Evolutionary conservation across 1,284 basidiomycete genomes (phyloP), one percentile per base, ranked within the genome.

Genomic region (Ganoderma lingzhi): DNA sequence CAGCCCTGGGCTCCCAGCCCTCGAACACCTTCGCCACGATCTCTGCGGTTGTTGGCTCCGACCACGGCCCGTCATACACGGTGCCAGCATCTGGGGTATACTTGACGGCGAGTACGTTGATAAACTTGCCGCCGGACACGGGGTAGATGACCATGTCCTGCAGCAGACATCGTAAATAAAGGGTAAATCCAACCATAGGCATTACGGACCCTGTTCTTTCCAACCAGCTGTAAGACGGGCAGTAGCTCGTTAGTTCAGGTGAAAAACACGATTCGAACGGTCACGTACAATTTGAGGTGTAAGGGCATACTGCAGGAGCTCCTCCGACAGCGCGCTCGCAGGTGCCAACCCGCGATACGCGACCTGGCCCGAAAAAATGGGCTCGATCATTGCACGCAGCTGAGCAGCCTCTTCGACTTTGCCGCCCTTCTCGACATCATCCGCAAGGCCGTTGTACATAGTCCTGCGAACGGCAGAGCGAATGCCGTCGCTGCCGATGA

Each of bases 401-500:
- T 32, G 55, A 2, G 14, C 35, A 0, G 67, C 67, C 3, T 64
- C 63, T 10, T 65, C 67, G 19, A 67, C 58, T 19, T 70, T 42
- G 4, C 72, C 66, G 10, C 76, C 55, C 60, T 76, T 76, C 28
- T 55, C n/a, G 1, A 68, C 70, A 0, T 51, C 67, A 23, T 67
- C 62, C 6, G 71, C 71, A 1, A 75, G 55, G 2, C 59, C 48
- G 14, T 64, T 60, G 55, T 68, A 76, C 70, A 76, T 69, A 4
- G 37, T 48, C 0, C 45, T 41, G 28, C 82, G 78, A 6, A 80
- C 78, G 23, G 78, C 80, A 70, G 85, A 86, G 75, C 84, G 85
- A 65, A 87, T 73, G 1, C 86, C 86, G 73, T 88, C 86, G 68
- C 84, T 83, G n/a, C 86, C 86, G 65, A 87, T 77, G 63, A 88